Conservation (phyloP, 305 asterid genomes). For the Lippia alba region DNA sequence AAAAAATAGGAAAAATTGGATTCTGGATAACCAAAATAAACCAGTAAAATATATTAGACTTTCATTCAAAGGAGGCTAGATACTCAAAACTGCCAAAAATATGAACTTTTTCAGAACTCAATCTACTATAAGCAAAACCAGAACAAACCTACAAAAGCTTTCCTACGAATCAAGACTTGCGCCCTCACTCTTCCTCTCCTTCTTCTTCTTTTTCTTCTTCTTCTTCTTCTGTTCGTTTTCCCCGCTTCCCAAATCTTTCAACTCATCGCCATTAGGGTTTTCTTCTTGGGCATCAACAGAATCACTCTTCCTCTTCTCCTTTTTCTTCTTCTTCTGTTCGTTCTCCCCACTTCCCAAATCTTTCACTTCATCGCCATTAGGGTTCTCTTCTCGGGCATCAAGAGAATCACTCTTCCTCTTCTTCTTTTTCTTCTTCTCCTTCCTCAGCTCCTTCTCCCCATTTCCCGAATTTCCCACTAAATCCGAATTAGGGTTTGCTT, state of each 20-base stretch:
- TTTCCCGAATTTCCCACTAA: slow-evolving; percentile 21
- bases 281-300: slow-evolving; percentile 14
- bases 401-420: slow-evolving; percentile 5
- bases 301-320: slow-evolving; percentile 24
- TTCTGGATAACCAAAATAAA: neutral
- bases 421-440: slow-evolving; percentile 37
- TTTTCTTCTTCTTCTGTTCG: slow-evolving; percentile 33
- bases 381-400: slow-evolving; percentile 20
- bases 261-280: slow-evolving; percentile 23
- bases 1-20: neutral
- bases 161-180: slow-evolving; percentile 25
- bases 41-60: neutral
- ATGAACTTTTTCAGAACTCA: neutral
- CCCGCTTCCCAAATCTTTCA: slow-evolving; percentile 25
- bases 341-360: slow-evolving; percentile 25
- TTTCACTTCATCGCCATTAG: slow-evolving; percentile 19
- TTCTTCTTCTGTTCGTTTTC: slow-evolving; percentile 26
- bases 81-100: neutral
- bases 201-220: slow-evolving; percentile 33
- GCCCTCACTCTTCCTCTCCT: slow-evolving; percentile 17
- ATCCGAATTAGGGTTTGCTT: slow-evolving; percentile 21
- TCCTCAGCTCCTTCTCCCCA: slow-evolving; percentile 24
- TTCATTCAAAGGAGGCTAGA: too few relatives aligned
- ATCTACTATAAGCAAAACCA: slow-evolving; percentile 5
- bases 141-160: neutral